These are phyloP conservation scores for Rhizopogon vulgaris DNA, from an alignment of 768 basidiomycete species.

Conservation along the genomic window DNA sequence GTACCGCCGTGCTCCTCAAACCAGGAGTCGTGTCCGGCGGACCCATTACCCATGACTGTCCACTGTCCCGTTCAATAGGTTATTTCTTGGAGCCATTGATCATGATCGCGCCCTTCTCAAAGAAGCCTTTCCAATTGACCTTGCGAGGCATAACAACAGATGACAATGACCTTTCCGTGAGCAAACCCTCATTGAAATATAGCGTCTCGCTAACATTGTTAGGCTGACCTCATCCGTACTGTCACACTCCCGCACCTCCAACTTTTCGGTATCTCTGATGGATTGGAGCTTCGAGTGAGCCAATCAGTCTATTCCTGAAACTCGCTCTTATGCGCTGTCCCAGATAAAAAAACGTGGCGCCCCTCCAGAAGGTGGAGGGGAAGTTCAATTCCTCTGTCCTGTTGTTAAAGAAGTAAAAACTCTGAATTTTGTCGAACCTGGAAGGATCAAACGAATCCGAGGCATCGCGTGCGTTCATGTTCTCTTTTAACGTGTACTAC, in stretches of 20 bases:
- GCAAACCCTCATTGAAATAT: slow-evolving; percentile 13
- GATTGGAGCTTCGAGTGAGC: slow-evolving; percentile 78
- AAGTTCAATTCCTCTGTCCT: slow-evolving; percentile 90
- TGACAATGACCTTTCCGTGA: slow-evolving; percentile 84
- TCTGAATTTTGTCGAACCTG: slow-evolving; percentile 85
- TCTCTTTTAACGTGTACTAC: not conserved
- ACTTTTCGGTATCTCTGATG: slow-evolving; percentile 84
- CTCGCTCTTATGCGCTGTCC: not conserved
- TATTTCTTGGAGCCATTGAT: slow-evolving; percentile 91
- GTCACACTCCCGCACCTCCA: slow-evolving; percentile 89
- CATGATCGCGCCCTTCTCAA: slow-evolving; percentile 89
- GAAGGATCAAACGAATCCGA: slow-evolving; percentile 89
- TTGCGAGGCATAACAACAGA: slow-evolving; percentile 90
- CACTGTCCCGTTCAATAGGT: slow-evolving; percentile 81
- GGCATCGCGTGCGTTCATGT: slow-evolving; percentile 77
- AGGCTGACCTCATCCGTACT: slow-evolving; percentile 88
- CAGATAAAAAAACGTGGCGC: slow-evolving; percentile 95
- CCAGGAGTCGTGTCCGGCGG: slow-evolving; percentile 92
- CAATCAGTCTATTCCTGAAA: not conserved
- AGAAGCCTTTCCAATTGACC: slow-evolving; percentile 76
- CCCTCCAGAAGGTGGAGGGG: slow-evolving; percentile 86
- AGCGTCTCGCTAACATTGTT: slow-evolving; percentile 5
- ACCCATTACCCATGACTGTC: slow-evolving; percentile 76
- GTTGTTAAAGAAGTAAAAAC: slow-evolving; percentile 88
- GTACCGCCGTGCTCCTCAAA: slow-evolving; percentile 87